Evolutionary conservation across 2,329 filamentous ascomycete species (phyloP).

Genomic region (Fusarium sp.): DNA sequence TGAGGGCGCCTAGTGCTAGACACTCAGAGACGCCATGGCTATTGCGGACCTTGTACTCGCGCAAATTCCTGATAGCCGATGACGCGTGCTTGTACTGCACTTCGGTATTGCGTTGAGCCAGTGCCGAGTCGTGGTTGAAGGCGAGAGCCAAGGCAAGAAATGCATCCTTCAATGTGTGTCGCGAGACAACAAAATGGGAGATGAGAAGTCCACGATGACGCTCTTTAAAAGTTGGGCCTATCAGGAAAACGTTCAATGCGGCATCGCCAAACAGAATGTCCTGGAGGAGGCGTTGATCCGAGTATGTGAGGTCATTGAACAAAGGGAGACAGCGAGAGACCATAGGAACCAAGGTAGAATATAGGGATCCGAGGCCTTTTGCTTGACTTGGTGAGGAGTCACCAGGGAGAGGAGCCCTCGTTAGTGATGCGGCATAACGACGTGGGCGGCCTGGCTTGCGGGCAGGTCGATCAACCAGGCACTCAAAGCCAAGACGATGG

Average conservation of each 20-base stretch:
- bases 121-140: neutral
- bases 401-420: neutral
- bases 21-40: constrained; percentile 27
- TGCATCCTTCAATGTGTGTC: constrained; percentile 24
- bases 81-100: constrained; percentile 29
- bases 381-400: neutral
- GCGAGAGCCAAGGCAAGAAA: constrained; percentile 34
- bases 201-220: constrained; percentile 28
- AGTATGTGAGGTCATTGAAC: neutral
- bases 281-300: constrained; percentile 16
- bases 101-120: neutral
- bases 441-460: constrained; percentile 34
- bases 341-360: neutral
- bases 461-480: constrained; percentile 23
- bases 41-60: constrained; percentile 16
- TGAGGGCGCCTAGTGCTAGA: constrained; percentile 29
- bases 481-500: constrained; percentile 31
- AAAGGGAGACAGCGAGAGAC: neutral
- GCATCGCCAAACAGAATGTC: constrained; percentile 21
- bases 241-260: constrained; percentile 28
- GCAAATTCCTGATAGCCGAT: constrained; percentile 26
- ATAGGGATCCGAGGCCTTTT: neutral
- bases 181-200: constrained; percentile 19
- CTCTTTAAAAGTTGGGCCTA: constrained; percentile 39
- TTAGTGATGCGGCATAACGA: neutral